A percentile compares a stretch with the other conserved stretches of the same genome.
These are phyloP conservation scores for Penicillium bialowiezense DNA, from an alignment of 495 filamentous ascomycete species.

Conservation along the genomic window DNA sequence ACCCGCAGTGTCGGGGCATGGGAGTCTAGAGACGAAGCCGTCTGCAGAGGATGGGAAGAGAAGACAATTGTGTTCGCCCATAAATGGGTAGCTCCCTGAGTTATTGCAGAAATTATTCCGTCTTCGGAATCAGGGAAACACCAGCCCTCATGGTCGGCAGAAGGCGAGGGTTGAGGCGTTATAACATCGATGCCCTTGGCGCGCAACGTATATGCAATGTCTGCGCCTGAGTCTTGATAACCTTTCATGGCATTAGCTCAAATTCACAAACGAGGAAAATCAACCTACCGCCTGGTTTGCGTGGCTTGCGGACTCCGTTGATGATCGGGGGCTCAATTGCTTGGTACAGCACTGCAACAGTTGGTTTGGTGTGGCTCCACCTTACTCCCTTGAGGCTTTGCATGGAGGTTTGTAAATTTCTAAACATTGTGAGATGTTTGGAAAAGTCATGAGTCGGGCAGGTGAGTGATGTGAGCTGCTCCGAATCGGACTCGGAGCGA, in stretches of 20 bases:
- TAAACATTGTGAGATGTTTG: constrained; percentile 22
- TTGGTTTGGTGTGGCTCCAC: constrained; percentile 3
- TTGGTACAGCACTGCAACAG: constrained; percentile 23
- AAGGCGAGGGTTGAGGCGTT: constrained; percentile 16
- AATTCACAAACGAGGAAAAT: background rate
- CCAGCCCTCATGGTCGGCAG: constrained; percentile 21
- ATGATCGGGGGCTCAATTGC: constrained; percentile 24
- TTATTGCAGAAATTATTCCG: constrained; percentile 30
- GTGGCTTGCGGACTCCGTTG: constrained; percentile 22
- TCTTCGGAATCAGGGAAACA: constrained; percentile 37
- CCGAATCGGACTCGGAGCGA: background rate
- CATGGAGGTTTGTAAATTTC: constrained; percentile 14
- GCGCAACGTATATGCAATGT: constrained; percentile 30
- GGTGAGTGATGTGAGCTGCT: no score
- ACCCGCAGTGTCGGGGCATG: constrained; percentile 18
- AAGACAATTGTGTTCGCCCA: constrained; percentile 43
- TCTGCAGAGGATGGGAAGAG: constrained; percentile 33
- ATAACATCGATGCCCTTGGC: constrained; percentile 20
- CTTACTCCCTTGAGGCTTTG: background rate
- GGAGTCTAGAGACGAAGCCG: constrained; percentile 12
- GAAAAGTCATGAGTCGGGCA: background rate
- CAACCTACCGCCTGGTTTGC: constrained; percentile 25
- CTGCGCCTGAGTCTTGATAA: constrained; percentile 39
- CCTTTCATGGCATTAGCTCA: no score
- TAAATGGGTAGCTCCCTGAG: constrained; percentile 33